phyloP scores from a whole-genome alignment of 768 basidiomycete species.

The Macrolepiota fuliginosa region DNA sequence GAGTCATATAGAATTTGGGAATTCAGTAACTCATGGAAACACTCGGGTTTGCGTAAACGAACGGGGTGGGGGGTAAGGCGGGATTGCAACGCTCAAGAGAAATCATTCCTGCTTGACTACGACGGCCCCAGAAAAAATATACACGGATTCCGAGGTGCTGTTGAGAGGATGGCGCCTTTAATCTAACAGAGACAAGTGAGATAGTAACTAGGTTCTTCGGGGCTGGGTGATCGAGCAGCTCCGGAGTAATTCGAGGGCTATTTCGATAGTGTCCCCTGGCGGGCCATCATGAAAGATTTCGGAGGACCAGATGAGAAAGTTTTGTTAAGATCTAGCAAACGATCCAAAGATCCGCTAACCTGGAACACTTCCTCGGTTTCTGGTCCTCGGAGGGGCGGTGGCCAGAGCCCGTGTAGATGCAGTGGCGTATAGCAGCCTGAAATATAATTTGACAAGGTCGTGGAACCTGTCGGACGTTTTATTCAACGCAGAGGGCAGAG shows the following conservation, averaged over 20 bases:
- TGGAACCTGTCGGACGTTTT: too few species aligned
- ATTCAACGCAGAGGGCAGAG: not conserved
- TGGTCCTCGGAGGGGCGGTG: not conserved
- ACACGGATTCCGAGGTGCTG: slow-evolving; percentile 5
- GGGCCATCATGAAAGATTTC: not conserved
- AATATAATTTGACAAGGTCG: not conserved
- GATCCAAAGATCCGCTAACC: not conserved
- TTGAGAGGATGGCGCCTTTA: not conserved
- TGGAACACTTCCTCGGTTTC: not conserved
- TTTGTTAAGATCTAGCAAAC: not conserved
- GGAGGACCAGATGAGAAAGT: not conserved
- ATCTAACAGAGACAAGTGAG: not conserved
- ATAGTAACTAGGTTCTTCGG: slow-evolving; percentile 1
- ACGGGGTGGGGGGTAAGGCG: not conserved
- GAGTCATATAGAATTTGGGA: not conserved
- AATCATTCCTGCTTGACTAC: not conserved
- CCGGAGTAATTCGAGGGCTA: not conserved
- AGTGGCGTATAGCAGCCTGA: not conserved
- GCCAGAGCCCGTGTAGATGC: not conserved
- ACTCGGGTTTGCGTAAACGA: not conserved
- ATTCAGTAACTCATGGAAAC: not conserved
- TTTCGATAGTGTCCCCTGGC: not conserved
- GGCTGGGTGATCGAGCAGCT: not conserved
- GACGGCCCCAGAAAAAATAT: not conserved
- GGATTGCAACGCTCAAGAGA: not conserved